These are phyloP conservation scores for Echium plantagineum DNA, from an alignment of 257 asterid species.

Conservation along the genomic window DNA sequence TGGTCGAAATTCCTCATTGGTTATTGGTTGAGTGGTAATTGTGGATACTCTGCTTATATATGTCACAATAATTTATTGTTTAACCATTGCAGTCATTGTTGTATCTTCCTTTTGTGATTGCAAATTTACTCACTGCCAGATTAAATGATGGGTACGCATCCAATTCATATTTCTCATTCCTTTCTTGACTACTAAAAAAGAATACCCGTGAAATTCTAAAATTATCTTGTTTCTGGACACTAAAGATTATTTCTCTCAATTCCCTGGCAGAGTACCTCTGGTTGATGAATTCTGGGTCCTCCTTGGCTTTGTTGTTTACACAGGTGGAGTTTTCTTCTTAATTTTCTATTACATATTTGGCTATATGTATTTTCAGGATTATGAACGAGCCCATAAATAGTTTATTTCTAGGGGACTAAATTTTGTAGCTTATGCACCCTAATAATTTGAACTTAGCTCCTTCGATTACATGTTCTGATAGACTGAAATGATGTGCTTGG, in stretches of 20 bases:
- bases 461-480: too few species aligned
- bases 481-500: too few species aligned
- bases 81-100: slow-evolving; percentile 51
- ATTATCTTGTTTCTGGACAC: background rate
- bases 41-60: background rate
- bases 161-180: background rate
- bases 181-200: background rate
- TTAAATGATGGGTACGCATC: slow-evolving; percentile 74
- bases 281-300: slow-evolving; percentile 80
- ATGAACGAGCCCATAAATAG: background rate
- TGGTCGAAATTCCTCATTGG: background rate
- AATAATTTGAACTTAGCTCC: too few species aligned
- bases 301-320: slow-evolving; percentile 53
- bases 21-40: too few species aligned
- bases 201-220: background rate
- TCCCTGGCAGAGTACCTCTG: slow-evolving; percentile 52
- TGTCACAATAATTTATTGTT: background rate
- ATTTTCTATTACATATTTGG: background rate
- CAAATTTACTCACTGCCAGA: slow-evolving; percentile 83
- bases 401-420: background rate
- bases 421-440: background rate
- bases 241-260: background rate
- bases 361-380: background rate
- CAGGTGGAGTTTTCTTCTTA: slow-evolving; percentile 29
- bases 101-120: slow-evolving; percentile 83